These are phyloP conservation scores for Novymonas esmeraldas DNA, from an alignment of 208 protist species.

Conservation along the genomic window DNA sequence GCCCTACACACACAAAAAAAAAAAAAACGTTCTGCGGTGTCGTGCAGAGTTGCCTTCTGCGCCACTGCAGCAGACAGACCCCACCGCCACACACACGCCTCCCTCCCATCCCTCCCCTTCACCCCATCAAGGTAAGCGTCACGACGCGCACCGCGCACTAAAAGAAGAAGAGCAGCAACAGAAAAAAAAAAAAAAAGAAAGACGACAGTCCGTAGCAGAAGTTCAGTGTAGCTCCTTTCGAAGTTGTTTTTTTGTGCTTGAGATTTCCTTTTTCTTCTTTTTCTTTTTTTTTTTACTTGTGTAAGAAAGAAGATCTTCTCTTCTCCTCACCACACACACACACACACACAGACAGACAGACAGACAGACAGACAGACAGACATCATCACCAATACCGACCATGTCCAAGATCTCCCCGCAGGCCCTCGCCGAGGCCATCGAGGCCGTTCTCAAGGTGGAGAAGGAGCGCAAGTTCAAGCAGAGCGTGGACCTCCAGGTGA, in stretches of 20 bases:
- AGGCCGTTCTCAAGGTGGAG: slow-evolving; percentile 67
- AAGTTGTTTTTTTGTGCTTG: not conserved
- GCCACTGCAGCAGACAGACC: not conserved
- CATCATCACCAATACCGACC: no score
- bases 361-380: not conserved
- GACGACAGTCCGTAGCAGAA: slow-evolving; percentile 5
- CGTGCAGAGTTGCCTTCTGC: slow-evolving; percentile 12
- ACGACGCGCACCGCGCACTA: slow-evolving; percentile 4
- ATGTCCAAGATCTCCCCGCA: slow-evolving; percentile 92
- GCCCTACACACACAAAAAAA: no score
- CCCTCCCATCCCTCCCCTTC: no score
- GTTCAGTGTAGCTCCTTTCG: slow-evolving; percentile 8
- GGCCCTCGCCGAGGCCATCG: slow-evolving; percentile 83
- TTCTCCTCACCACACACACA: not conserved
- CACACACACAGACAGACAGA: not conserved
- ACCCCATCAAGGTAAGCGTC: slow-evolving; percentile 5
- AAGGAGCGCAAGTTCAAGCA: slow-evolving; percentile 97
- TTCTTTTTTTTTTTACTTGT: not conserved
- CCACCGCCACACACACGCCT: no score
- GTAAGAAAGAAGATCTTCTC: no score
- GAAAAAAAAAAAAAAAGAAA: slow-evolving; percentile 14
- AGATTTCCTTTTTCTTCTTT: not conserved
- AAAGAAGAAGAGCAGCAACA: slow-evolving; percentile 9
- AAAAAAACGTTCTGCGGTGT: no score
- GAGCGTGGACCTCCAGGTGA: slow-evolving; percentile 99